Conservation (phyloP, 2,329 filamentous ascomycete species). For the Phialemoniopsis sp. region DNA sequence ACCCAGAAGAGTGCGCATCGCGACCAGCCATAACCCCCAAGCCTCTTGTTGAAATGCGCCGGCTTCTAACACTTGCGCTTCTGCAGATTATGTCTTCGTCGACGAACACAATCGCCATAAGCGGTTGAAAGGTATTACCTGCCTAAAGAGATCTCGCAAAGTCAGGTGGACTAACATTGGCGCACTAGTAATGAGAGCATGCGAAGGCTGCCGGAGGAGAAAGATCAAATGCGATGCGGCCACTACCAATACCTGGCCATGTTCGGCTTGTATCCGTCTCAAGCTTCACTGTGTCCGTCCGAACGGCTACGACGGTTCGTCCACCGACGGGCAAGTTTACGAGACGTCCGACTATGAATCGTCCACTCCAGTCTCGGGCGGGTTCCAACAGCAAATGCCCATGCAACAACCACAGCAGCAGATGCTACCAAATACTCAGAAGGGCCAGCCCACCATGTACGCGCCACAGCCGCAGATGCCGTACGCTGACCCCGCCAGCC, state of each 20-base stretch:
- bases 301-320: slow-evolving; percentile 69
- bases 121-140: slow-evolving; percentile 74
- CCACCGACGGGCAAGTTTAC: slow-evolving; percentile 36
- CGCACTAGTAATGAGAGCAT: slow-evolving; percentile 83
- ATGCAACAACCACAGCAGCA: slow-evolving; percentile 43
- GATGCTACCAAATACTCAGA: slow-evolving; percentile 23
- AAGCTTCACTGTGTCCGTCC: slow-evolving; percentile 93
- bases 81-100: slow-evolving; percentile 92
- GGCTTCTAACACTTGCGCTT: slow-evolving; percentile 22
- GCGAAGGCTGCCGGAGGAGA: slow-evolving; percentile 87
- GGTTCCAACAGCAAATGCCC: slow-evolving; percentile 32
- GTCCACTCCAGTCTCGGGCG: no score
- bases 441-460: slow-evolving; percentile 40
- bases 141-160: slow-evolving; percentile 1
- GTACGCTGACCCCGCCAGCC: slow-evolving; percentile 36
- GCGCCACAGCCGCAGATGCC: slow-evolving; percentile 31
- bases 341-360: slow-evolving; percentile 33
- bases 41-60: neutral
- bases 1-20: slow-evolving; percentile 71
- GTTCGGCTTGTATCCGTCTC: slow-evolving; percentile 85
- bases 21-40: neutral
- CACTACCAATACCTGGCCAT: slow-evolving; percentile 96
- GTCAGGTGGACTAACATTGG: neutral
- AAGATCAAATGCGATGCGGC: slow-evolving; percentile 99
- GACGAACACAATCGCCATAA: slow-evolving; percentile 99